Conservation (phyloP, 495 filamentous ascomycete species). For the Neurospora sp. region DNA sequence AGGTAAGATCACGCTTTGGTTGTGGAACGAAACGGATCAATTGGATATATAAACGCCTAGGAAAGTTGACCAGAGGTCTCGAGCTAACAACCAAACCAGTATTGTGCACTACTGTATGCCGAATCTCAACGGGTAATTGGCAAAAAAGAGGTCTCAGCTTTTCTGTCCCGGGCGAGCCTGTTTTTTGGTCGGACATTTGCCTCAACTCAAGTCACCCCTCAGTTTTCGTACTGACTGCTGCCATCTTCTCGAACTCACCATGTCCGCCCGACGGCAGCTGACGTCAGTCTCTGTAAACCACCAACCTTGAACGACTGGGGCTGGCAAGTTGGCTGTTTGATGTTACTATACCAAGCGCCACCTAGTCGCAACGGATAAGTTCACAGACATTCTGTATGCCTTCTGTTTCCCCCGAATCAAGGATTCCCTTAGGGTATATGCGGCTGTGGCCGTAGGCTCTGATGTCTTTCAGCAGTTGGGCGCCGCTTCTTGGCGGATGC, state of each 20-base stretch:
- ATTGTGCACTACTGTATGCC: too few species aligned
- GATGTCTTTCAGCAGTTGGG: not conserved
- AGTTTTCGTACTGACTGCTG: not conserved
- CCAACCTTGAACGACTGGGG: not conserved
- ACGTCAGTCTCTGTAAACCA: not conserved
- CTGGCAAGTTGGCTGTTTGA: not conserved
- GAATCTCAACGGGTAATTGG: too few species aligned
- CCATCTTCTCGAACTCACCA: not conserved
- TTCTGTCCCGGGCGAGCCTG: too few species aligned
- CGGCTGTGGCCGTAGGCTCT: not conserved
- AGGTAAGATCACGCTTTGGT: too few species aligned
- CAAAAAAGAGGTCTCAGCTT: too few species aligned
- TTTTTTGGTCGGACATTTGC: not conserved
- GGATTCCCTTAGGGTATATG: not conserved
- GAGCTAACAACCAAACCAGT: too few species aligned
- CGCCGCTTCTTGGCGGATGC: not conserved
- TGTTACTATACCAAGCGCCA: not conserved
- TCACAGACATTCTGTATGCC: not conserved
- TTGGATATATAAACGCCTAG: too few species aligned
- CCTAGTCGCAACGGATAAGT: not conserved
- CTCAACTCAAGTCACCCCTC: not conserved
- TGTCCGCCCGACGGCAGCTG: not conserved
- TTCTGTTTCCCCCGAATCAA: not conserved
- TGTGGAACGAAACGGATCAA: too few species aligned
- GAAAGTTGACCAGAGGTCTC: too few species aligned